A percentile compares a stretch with the other conserved stretches of the same genome.
phyloP scores from a whole-genome alignment of 768 basidiomycete species.

The Tricholoma bakamatsutake region DNA sequence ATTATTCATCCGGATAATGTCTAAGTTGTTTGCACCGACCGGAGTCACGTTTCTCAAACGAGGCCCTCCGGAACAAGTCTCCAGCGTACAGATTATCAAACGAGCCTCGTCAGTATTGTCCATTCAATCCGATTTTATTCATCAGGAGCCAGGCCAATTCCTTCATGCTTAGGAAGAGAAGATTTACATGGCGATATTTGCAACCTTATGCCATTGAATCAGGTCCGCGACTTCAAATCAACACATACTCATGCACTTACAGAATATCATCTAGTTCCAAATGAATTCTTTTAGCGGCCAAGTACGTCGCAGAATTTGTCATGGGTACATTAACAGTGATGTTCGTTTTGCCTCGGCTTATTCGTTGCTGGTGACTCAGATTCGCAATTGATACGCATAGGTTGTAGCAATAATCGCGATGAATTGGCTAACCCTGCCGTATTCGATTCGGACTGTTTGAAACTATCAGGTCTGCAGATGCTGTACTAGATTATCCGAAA shows the following conservation, averaged over 20 bases:
- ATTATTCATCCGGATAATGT: slow-evolving; percentile 68
- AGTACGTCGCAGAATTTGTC: slow-evolving; percentile 64
- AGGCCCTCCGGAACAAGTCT: slow-evolving; percentile 61
- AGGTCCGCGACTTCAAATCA: slow-evolving; percentile 29
- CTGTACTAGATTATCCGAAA: slow-evolving; percentile 60
- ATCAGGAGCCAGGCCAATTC: slow-evolving; percentile 53
- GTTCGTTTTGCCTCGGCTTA: slow-evolving; percentile 26
- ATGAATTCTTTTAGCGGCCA: slow-evolving; percentile 44
- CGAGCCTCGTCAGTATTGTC: not conserved
- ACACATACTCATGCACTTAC: slow-evolving; percentile 39
- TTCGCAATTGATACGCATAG: slow-evolving; percentile 19
- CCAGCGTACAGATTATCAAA: slow-evolving; percentile 42
- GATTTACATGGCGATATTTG: slow-evolving; percentile 66
- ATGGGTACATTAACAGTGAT: slow-evolving; percentile 61
- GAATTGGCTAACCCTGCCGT: slow-evolving; percentile 62
- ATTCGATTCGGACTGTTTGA: slow-evolving; percentile 45
- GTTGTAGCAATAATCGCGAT: slow-evolving; percentile 56
- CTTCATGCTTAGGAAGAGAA: slow-evolving; percentile 61
- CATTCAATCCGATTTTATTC: not conserved
- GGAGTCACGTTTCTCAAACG: slow-evolving; percentile 44
- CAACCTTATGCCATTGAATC: slow-evolving; percentile 37
- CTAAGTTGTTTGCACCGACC: slow-evolving; percentile 52
- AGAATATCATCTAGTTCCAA: slow-evolving; percentile 40
- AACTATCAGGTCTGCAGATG: slow-evolving; percentile 54
- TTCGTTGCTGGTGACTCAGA: not conserved